Evolutionary conservation across 2,329 filamentous ascomycete species (phyloP).

Genomic region (Pyricularia grisea): DNA sequence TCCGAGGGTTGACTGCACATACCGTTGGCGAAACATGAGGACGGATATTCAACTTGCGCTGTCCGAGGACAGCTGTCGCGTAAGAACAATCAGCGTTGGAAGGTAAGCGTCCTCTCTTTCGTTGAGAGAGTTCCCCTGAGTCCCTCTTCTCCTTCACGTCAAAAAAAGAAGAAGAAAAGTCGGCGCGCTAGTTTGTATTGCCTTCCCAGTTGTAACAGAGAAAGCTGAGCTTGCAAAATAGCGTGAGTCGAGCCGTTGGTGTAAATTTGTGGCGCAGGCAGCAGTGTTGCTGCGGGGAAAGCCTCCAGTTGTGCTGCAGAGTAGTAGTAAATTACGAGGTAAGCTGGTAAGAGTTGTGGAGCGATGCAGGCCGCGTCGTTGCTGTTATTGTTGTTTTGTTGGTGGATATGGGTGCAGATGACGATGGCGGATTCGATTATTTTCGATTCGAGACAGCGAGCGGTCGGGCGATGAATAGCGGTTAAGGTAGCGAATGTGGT

Average conservation of each 20-base stretch:
- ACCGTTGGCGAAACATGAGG: constrained; percentile 26
- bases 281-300: neutral
- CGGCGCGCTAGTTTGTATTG: neutral
- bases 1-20: constrained; percentile 7
- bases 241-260: neutral
- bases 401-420: neutral
- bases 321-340: neutral
- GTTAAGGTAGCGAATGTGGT: neutral
- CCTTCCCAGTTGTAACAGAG: neutral
- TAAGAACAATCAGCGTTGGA: constrained; percentile 2
- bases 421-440: neutral
- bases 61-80: constrained; percentile 14
- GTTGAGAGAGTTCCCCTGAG: neutral
- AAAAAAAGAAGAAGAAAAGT: neutral
- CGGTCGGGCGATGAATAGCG: neutral
- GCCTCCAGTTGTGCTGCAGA: neutral
- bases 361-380: neutral
- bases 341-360: neutral
- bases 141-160: neutral
- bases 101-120: neutral
- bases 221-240: neutral
- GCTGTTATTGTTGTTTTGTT: neutral
- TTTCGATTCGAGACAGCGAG: neutral
- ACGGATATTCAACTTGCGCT: constrained; percentile 9
- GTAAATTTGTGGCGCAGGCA: neutral